Percentiles rank a stretch among this genome's conserved stretches.
These are phyloP conservation scores for Phaeosphaeriaceae sp. DNA, from an alignment of 2,329 filamentous ascomycete species.

Conservation along the genomic window DNA sequence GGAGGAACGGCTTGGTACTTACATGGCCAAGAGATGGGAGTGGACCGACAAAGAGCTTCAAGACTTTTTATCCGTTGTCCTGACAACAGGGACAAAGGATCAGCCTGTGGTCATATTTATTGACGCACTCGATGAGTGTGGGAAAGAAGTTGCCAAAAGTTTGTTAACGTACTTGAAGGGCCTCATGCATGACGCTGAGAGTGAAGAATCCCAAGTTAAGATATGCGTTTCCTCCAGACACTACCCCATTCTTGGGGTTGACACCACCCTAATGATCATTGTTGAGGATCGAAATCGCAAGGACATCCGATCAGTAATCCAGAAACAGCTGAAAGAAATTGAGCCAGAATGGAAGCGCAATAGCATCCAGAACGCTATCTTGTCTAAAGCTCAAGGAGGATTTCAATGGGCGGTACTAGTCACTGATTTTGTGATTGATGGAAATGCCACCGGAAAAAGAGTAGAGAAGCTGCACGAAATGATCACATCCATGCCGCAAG, in stretches of 20 bases:
- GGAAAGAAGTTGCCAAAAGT: slow-evolving; percentile 9
- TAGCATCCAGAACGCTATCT: slow-evolving; percentile 6
- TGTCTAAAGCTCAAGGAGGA: slow-evolving; percentile 3
- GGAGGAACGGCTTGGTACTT: slow-evolving; percentile 15
- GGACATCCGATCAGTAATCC: slow-evolving; percentile 36
- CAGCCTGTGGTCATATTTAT: slow-evolving; percentile 15
- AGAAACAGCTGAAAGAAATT: slow-evolving; percentile 10
- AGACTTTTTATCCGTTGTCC: slow-evolving; percentile 12
- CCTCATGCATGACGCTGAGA: slow-evolving; percentile 12
- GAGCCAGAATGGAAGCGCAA: slow-evolving; percentile 8
- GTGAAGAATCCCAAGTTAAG: slow-evolving; percentile 17
- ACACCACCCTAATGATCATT: slow-evolving; percentile 37
- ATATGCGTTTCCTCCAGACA: slow-evolving; percentile 58
- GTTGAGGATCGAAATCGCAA: slow-evolving; percentile 37
- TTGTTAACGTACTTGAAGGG: slow-evolving; percentile 15
- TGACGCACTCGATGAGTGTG: slow-evolving; percentile 20
- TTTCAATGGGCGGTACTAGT: slow-evolving; percentile 9
- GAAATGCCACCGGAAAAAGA: slow-evolving; percentile 2
- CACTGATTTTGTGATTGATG: slow-evolving; percentile 5
- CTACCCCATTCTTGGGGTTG: slow-evolving; percentile 51
- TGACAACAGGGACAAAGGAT: slow-evolving; percentile 7
- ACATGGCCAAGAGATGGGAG: slow-evolving; percentile 12
- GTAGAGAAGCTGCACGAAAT: slow-evolving; percentile 2
- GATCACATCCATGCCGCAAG: slow-evolving; percentile 2
- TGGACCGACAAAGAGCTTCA: slow-evolving; percentile 19